Evolutionary conservation across 1,284 basidiomycete genomes (phyloP).

Genomic region (Ceratobasidium papillatum): DNA sequence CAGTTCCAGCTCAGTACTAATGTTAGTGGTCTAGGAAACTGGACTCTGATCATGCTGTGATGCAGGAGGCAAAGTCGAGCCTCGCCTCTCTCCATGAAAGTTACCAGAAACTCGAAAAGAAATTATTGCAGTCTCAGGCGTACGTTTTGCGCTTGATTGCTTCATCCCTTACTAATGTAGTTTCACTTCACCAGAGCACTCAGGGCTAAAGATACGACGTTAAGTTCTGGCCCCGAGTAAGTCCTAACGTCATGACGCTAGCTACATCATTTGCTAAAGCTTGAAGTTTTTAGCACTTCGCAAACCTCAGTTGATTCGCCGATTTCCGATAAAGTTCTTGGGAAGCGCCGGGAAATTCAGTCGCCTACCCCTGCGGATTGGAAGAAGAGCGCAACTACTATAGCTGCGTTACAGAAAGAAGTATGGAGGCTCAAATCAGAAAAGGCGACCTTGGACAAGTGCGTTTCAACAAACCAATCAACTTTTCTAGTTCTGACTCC

Average conservation of each 20-base stretch:
- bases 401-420: slow-evolving; percentile 7
- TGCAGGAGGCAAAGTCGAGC: background rate
- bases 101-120: background rate
- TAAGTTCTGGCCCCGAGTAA: background rate
- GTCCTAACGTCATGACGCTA: background rate
- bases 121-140: background rate
- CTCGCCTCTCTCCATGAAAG: background rate
- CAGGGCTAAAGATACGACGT: background rate
- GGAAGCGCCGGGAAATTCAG: background rate
- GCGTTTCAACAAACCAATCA: background rate
- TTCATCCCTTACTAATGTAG: background rate
- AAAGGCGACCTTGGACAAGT: background rate
- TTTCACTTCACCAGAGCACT: background rate
- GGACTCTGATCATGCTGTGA: background rate
- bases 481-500: background rate
- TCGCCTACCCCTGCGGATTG: slow-evolving; percentile 1
- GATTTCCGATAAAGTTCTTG: background rate
- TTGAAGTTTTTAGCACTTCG: background rate
- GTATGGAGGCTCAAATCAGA: slow-evolving; percentile 9
- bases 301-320: background rate
- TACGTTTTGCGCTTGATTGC: background rate
- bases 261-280: background rate
- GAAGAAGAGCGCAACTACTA: background rate
- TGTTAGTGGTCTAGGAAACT: background rate
- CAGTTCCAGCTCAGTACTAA: background rate